Conservation (phyloP, 768 basidiomycete genomes). For the Gautieria morchelliformis region DNA sequence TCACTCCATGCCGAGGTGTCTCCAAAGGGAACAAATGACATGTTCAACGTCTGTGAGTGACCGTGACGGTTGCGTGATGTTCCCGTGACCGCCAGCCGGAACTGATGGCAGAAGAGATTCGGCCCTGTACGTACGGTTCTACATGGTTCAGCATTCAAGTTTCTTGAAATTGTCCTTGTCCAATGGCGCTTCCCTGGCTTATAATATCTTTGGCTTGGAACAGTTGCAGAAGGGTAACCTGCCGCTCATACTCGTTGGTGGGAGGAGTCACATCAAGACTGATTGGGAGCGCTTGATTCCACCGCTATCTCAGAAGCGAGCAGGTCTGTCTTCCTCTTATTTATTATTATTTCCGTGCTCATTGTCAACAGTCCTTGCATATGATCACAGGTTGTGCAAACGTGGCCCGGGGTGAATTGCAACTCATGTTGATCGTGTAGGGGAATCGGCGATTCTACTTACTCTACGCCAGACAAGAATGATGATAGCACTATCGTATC, state of each 20-base stretch:
- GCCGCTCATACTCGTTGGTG: conserved; percentile 35
- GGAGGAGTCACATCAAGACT: conserved; percentile 29
- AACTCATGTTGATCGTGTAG: conserved; percentile 14
- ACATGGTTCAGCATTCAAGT: not conserved
- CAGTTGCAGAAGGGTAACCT: conserved; percentile 15
- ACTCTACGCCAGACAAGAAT: conserved; percentile 16
- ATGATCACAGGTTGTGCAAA: conserved; percentile 28
- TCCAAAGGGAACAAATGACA: conserved; percentile 9
- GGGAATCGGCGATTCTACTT: conserved; percentile 37
- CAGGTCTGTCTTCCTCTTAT: conserved; percentile 22
- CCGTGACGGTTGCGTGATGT: too few relatives aligned
- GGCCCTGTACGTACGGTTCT: not conserved
- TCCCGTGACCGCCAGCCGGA: too few relatives aligned
- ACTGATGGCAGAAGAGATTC: too few relatives aligned
- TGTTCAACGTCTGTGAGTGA: not conserved
- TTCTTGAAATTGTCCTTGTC: conserved; percentile 18
- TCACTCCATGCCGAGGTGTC: conserved; percentile 44
- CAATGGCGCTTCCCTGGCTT: conserved; percentile 36
- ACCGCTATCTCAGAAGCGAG: conserved; percentile 26
- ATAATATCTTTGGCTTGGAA: conserved; percentile 33
- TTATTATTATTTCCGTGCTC: not conserved
- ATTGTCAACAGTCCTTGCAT: conserved; percentile 28
- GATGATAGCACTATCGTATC: conserved; percentile 35
- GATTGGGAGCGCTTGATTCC: conserved; percentile 31
- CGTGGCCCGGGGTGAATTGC: not conserved